Evolutionary conservation across 2,329 filamentous ascomycete genomes (phyloP), one percentile per base, ranked within the genome.

Genomic region (Sporothrix luriei): DNA sequence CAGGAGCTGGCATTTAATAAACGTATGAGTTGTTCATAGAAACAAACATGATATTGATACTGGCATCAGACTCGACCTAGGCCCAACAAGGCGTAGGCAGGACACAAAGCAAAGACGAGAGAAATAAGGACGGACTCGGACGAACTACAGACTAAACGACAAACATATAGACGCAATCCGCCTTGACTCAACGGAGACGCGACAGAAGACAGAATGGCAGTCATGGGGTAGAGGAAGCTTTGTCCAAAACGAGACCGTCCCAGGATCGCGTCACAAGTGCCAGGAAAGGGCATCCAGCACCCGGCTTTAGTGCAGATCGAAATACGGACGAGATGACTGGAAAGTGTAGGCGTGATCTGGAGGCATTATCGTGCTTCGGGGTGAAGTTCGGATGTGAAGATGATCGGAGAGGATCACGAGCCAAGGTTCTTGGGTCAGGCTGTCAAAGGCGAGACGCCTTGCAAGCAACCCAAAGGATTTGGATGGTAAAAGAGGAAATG

Each of bases 211-310:
- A 33, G 29, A 33, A 59, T 55, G 52, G 19, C n/a, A 55, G 52
- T 33, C 26, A 55, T 9, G 52, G 29, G n/a, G 33, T 43, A 24
- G 26, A 24, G 10, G 4, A n/a, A 43, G 43, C 21, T 24, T 61
- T 61, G 38, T 43, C 55, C 33, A 10, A 40, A 33, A 19, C 29
- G 33, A 55, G 4, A 9, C n/a, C 6, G 55, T 61, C 55, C 33
- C 33, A 61, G 55, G 33, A 21, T 61, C 55, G 55, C 33, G 33
- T 43, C 55, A 43, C 55, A 61, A 61, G 55, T 64, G 59, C 59
- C 59, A 40, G 59, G 59, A 49, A 64, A 49, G 24, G 59, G 55
- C n/a, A 64, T 49, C 55, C 55, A 33, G 43, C 55, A 38, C 33
- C 33, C 33, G 33, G 55, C 55, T 61, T n/a, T 13, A 46, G 33